Evolutionary conservation across 306 rosid species (phyloP), one percentile per base, ranked within the genome.

Genomic region (Sophora flavescens): DNA sequence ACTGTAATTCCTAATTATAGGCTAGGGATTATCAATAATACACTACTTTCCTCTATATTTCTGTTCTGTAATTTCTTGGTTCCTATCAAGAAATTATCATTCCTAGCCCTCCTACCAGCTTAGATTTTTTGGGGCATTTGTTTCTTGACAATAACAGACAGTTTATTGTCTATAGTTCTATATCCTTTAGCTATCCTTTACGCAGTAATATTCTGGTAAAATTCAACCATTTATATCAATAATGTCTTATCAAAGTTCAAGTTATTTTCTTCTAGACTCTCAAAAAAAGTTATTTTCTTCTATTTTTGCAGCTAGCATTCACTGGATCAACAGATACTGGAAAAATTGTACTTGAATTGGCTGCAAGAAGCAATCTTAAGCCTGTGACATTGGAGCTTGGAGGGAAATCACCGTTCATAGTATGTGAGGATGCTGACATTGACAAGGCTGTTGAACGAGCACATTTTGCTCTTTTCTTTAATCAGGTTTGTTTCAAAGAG

Each of bases 401-500:
- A 70, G 97, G 98, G 66, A 94, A 94, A 80, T 94, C 98, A 3
- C 98, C 98, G 77, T 92, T 94, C 89, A 90, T 94, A 17, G 82
- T 94, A 54, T 94, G 81, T 0, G 93, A 94, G 57, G 98, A 92
- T 53, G 97, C 96, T 70, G 96, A 94, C 69, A 70, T 94, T 26
- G 88, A 94, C 82, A 69, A 62, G 39, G 97, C 98, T 38, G 96
- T 94, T 48, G 98, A 94, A 84, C 81, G 72, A 59, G 98, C 97
- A n/a, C 98, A 94, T 76, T 87, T 85, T 70, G 98, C 97, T 81
- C 81, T 92, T 32, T 92, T 94, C 86, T 94, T 89, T 82, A 94
- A 94, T 78, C 98, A 94, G 95, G 98, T 90, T 64, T 65, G 77
- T 22, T 74, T 61, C 67, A 44, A 16, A 62, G 18, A 70, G 41